Conservation (phyloP, 768 basidiomycete genomes). For the Suillus paluster region DNA sequence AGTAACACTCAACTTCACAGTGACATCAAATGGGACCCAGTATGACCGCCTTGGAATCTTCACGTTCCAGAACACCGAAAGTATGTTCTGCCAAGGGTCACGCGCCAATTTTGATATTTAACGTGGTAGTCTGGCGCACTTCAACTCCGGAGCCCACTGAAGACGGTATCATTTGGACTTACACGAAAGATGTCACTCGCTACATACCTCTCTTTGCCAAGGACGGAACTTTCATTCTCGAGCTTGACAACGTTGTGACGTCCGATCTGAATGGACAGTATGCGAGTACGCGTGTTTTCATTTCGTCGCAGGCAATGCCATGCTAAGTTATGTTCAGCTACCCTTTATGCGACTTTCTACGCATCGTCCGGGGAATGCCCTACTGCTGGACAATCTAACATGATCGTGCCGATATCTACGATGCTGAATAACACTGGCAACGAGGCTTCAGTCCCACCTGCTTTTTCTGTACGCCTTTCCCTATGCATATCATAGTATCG, state of each 20-base stretch:
- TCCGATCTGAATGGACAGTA: conserved; percentile 66
- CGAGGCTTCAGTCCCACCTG: conserved; percentile 76
- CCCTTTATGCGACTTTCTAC: conserved; percentile 73
- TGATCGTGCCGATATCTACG: conserved; percentile 74
- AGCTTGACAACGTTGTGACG: conserved; percentile 72
- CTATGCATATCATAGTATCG: not conserved
- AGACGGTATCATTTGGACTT: conserved; percentile 80
- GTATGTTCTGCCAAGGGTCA: conserved; percentile 39
- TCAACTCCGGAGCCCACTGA: conserved; percentile 77
- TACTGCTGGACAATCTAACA: conserved; percentile 60
- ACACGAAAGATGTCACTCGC: conserved; percentile 73
- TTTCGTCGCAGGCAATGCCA: conserved; percentile 3
- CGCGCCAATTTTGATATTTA: not conserved
- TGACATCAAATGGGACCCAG: conserved; percentile 78
- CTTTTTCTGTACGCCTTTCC: conserved; percentile 57
- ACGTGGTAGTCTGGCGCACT: conserved; percentile 69
- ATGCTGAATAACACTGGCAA: conserved; percentile 65
- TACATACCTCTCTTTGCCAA: conserved; percentile 73
- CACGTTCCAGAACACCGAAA: conserved; percentile 79
- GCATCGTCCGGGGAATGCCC: conserved; percentile 60
- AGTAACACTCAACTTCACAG: conserved; percentile 76
- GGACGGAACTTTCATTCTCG: conserved; percentile 70
- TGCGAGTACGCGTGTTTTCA: conserved; percentile 51
- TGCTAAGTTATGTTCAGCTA: conserved; percentile 46
- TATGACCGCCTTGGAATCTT: conserved; percentile 75